Evolutionary conservation across 176 grass and related monocot genomes (phyloP).

Genomic region (Musa schizocarpa): DNA sequence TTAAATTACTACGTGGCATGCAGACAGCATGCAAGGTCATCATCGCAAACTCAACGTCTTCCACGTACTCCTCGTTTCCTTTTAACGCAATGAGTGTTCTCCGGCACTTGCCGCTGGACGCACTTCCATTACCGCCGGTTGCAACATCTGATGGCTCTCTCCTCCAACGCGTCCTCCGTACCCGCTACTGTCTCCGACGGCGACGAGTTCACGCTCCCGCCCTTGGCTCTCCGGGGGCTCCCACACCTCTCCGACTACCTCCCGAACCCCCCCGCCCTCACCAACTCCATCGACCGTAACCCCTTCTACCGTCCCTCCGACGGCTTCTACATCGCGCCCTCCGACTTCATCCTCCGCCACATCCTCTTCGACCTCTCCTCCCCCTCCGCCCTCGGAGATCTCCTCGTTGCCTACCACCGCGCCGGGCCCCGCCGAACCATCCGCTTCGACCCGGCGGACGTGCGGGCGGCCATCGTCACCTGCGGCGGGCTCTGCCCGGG

Average conservation of each 20-base stretch:
- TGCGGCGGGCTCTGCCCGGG: too few species aligned
- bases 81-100: too few species aligned
- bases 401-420: constrained; percentile 54
- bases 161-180: neutral
- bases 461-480: constrained; percentile 46
- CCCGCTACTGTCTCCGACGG: neutral
- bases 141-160: too few species aligned
- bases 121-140: too few species aligned
- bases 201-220: neutral
- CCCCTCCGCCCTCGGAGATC: constrained; percentile 6
- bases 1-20: too few species aligned
- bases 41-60: too few species aligned
- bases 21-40: too few species aligned
- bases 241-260: neutral
- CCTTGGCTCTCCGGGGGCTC: constrained; percentile 1
- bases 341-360: constrained; percentile 62
- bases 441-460: constrained; percentile 41
- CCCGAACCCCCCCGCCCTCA: neutral
- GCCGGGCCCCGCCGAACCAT: constrained; percentile 43
- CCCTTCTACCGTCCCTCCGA: constrained; percentile 45
- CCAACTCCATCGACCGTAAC: constrained; percentile 45
- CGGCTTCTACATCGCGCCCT: constrained; percentile 68
- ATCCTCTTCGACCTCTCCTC: constrained; percentile 51
- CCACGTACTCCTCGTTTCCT: too few species aligned
- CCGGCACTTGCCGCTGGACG: too few species aligned